Base-by-base conservation (phyloP, 306 rosid genomes). In the Castanea sativa region DNA sequence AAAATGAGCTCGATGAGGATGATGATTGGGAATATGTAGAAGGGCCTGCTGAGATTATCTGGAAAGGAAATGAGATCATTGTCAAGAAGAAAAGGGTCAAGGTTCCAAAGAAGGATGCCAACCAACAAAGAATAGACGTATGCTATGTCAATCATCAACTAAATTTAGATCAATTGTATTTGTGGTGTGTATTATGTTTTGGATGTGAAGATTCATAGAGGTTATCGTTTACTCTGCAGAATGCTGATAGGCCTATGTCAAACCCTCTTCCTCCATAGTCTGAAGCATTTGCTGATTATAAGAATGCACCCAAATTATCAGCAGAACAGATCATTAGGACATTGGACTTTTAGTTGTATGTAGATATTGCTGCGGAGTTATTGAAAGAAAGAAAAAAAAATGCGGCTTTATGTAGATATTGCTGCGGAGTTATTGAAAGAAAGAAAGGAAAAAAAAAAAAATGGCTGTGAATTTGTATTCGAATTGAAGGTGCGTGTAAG, bases 231-330 rank as follows among this genome's bases (percentile, higher is more conserved):
- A 16, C 61, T 51, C 61, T 53, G 68, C 75, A 90, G 94, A 82
- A 83, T 80, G 78, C 80, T 53, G 77, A 86, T 76, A 87, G 89
- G 81, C 97, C 97, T 76, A 86, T 89, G 1, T 92, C 99, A 60
- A 95, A 95, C 76, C 99, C 99, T 79, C 86, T 95, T 59, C 97
- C 97, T 73, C 99, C 92, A 5, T 88, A 92, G 69, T 92, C 89
- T n/a, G 80, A 88, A 79, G 87, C 71, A 43, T 79, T 82, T 83
- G 60, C 87, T 35, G 87, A 74, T 78, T 49, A 82, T 41, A 59
- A 65, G 43, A 79, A 60, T 78, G 58, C 85, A 23, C 83, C 87
- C 8, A 38, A 49, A 32, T 33, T 33, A 71, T 72, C 87, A 23
- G 61, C 83, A 49, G 92, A 78, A 73, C 80, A 82, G 35, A 63